Base-by-base conservation (phyloP, 805 yeast genomes). In the Hanseniaspora occidentalis region DNA sequence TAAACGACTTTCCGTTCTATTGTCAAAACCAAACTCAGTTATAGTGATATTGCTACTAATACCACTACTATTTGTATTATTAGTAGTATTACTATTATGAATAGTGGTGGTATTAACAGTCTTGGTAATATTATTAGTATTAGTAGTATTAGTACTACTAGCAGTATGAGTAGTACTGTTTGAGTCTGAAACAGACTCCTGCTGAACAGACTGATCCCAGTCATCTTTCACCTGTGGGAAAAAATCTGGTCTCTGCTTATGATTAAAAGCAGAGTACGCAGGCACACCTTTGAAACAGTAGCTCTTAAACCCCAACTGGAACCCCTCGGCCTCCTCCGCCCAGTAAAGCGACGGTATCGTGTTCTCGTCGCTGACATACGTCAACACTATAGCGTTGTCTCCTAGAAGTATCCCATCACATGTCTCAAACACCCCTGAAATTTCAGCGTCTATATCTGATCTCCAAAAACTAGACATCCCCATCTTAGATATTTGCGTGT, bases 161-260 rank as follows among this genome's bases (percentile, higher is more conserved):
- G n/a, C n/a, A n/a, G n/a, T n/a, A n/a, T n/a, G n/a, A n/a, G n/a
- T n/a, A n/a, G n/a, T n/a, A n/a, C n/a, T n/a, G n/a, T n/a, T n/a
- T n/a, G n/a, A n/a, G n/a, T n/a, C n/a, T n/a, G n/a, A n/a, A n/a
- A n/a, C n/a, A n/a, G n/a, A n/a, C n/a, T n/a, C n/a, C n/a, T n/a
- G n/a, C n/a, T n/a, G 41, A 1, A 70, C 56, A 47, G 58, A 77
- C 11, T 44, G 44, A 1, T 50, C 17, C 88, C 88, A 81, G 20
- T 75, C 69, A 2, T 50, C 42, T 3, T 45, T 48, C 13, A 73
- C 64, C 50, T 43, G n/a, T 51, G 38, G 35, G 51, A 54, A 6
- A 80, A 80, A 5, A 74, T 57, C 1, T 63, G 45, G 0, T 43
- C 25, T 1, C 56, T 47, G 2, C 59, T 58, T 1, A 50, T 49